Conservation (phyloP, 2,329 filamentous ascomycete species). For the Xylariaceae sp. region DNA sequence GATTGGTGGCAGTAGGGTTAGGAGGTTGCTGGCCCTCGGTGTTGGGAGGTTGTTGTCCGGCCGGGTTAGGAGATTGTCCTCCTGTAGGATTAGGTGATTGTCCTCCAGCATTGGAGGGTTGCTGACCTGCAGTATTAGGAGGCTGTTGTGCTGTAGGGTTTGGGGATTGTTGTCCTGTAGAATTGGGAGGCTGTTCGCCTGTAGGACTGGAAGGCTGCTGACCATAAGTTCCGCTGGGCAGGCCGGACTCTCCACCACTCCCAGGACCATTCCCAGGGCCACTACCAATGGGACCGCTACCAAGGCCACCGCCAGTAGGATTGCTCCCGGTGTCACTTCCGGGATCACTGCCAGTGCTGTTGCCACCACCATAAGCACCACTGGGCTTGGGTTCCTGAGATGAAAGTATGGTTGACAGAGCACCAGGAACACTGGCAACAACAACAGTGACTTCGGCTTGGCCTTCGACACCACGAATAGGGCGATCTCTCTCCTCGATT, state of each 20-base stretch:
- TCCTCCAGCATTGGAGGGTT: not conserved
- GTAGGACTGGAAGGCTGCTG: conserved; percentile 18
- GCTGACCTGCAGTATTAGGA: not conserved
- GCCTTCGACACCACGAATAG: not conserved
- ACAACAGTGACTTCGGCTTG: conserved; percentile 23
- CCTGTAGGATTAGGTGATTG: not conserved
- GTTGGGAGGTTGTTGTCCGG: not conserved
- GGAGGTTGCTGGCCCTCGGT: not conserved
- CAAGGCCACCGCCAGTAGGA: not conserved
- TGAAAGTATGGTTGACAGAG: conserved; percentile 20
- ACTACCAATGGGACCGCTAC: not conserved
- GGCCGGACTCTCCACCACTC: conserved; percentile 3
- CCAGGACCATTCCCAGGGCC: not conserved
- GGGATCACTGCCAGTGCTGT: conserved; percentile 3
- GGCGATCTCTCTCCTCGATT: conserved; percentile 5
- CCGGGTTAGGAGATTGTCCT: not conserved
- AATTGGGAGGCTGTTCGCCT: conserved; percentile 17
- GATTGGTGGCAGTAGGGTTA: conserved; percentile 4
- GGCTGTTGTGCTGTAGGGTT: conserved; percentile 2
- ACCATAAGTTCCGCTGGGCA: conserved; percentile 30
- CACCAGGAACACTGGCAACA: conserved; percentile 17
- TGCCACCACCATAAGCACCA: conserved; percentile 25
- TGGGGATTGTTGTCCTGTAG: conserved; percentile 8
- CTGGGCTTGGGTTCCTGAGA: conserved; percentile 13
- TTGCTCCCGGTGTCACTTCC: not conserved